Base-by-base conservation (phyloP, 78 protist species). In the Chrysochromulina tobinii region DNA sequence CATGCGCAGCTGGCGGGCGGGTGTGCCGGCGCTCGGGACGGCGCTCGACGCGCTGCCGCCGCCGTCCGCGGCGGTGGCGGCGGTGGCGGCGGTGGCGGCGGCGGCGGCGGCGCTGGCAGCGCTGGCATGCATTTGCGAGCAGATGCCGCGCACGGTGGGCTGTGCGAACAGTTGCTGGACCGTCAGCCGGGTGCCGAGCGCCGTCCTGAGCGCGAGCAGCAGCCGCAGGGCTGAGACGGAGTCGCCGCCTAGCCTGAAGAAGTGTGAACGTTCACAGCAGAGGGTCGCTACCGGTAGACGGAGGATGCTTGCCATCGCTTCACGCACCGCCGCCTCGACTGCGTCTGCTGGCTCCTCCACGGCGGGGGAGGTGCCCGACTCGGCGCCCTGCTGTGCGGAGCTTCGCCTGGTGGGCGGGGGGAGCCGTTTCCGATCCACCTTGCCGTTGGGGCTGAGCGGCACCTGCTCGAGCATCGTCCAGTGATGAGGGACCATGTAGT, bases 361-460 rank as follows among this genome's bases (percentile, higher is more conserved):
- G 8, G 8, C 72, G 72, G n/a, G 8, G 15, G 72, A 7, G 12
- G 64, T 7, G 23, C 64, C 64, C 27, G 72, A 38, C 38, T 38
- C 38, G 38, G 38, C 38, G 38, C 38, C 38, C 38, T 38, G 38
- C 38, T 38, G 38, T 38, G 38, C 38, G n/a, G 17, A 4, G 72
- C 72, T 18, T 9, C 8, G 4, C 8, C 25, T 20, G 4, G 8
- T 9, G n/a, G 72, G 72, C 15, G 27, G 14, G 27, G 72, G 72
- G 8, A 66, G 67, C 3, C 50, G 58, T 5, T 6, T 21, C 53
- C 90, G 68, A 5, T 87, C 54, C 21, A 87, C 25, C 50, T 87
- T 87, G 68, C 90, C 90, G 75, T 58, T 87, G 23, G 75, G 57
- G 55, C 64, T n/a, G 14, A 87, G 51, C n/a, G 90, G 90, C 3